phyloP scores from a whole-genome alignment of 73 alveolate species.

The Uronychia setigera region DNA sequence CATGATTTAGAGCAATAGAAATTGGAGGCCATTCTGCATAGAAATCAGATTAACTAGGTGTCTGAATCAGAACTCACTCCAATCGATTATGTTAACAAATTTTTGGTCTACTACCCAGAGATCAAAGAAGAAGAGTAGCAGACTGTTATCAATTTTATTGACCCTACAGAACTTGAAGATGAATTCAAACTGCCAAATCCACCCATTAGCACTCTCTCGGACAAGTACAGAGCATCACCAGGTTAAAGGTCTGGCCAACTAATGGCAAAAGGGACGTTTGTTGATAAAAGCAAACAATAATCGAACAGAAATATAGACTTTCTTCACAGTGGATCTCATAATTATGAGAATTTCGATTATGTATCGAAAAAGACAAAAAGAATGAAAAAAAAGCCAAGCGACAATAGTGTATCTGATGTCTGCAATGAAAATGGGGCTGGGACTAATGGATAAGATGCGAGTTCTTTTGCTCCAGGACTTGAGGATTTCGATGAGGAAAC shows the following conservation, averaged over 20 bases:
- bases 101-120: background rate
- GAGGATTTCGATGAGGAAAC: conserved; percentile 23
- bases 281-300: too few species aligned
- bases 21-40: background rate
- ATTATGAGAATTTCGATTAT: background rate
- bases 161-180: background rate
- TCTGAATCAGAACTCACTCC: background rate
- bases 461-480: too few species aligned
- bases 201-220: background rate
- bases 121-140: background rate
- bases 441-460: too few species aligned
- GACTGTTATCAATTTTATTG: background rate
- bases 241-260: background rate
- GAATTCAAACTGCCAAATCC: background rate
- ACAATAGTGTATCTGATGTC: background rate
- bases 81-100: background rate
- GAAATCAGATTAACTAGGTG: background rate
- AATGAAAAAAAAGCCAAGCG: background rate
- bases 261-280: too few species aligned
- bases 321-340: background rate
- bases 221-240: background rate
- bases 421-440: too few species aligned
- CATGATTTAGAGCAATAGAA: background rate
- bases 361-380: background rate
- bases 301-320: too few species aligned